A percentile compares a stretch with the other conserved stretches of the same genome.
Evolutionary conservation across 768 basidiomycete species (phyloP).

Genomic region (Filobasidium wieringae): DNA sequence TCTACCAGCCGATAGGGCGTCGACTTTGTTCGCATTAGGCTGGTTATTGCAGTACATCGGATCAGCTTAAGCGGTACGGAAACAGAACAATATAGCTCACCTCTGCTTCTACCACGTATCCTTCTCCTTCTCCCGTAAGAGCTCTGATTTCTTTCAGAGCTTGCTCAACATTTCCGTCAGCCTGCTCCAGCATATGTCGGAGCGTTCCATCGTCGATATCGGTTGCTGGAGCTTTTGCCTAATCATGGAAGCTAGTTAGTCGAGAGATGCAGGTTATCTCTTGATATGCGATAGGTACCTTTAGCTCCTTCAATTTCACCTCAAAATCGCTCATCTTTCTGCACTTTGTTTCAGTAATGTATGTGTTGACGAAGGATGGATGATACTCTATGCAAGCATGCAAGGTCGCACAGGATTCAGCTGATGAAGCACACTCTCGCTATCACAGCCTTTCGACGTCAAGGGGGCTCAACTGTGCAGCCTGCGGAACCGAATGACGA

Average conservation of each 20-base stretch:
- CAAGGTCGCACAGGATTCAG: too few relatives aligned
- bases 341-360: too few relatives aligned
- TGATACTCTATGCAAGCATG: too few relatives aligned
- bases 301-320: neutral
- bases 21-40: neutral
- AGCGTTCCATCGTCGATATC: neutral
- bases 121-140: neutral
- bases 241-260: neutral
- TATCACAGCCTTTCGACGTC: too few relatives aligned
- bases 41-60: too few relatives aligned
- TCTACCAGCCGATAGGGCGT: neutral
- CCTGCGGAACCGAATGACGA: too few relatives aligned
- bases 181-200: neutral
- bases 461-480: too few relatives aligned
- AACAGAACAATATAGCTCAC: neutral
- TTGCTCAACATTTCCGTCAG: conserved; percentile 6
- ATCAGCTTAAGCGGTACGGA: neutral
- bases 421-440: too few relatives aligned
- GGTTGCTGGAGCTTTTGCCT: neutral
- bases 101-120: neutral
- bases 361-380: too few relatives aligned
- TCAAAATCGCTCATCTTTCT: neutral
- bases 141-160: neutral
- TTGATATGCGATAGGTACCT: neutral
- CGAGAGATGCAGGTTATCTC: neutral